Evolutionary conservation across 1,284 basidiomycete genomes (phyloP).

Genomic region (Tremellales sp.): DNA sequence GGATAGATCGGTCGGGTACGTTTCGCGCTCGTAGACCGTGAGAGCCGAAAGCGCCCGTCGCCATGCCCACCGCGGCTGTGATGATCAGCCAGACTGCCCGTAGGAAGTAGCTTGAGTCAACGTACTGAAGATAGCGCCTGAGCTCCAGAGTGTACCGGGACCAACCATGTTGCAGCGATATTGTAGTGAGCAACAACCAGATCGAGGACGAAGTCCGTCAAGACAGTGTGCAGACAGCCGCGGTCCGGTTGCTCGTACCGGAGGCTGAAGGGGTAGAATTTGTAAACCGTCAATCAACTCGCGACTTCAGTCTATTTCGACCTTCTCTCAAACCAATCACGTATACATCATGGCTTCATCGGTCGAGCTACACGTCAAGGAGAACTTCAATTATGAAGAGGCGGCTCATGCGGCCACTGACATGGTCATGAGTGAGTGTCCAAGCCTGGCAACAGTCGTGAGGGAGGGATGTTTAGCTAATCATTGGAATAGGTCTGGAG

Average conservation of each 20-base stretch:
- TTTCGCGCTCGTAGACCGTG: constrained; percentile 41
- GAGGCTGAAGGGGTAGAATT: too few relatives aligned
- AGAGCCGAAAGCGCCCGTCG: constrained; percentile 46
- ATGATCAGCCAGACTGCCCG: too few relatives aligned
- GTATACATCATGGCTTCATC: too few relatives aligned
- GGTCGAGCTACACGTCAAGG: constrained; percentile 26
- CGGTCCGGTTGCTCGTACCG: too few relatives aligned
- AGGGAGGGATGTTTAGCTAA: constrained; percentile 36
- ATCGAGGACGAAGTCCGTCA: too few relatives aligned
- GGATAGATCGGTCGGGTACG: constrained; percentile 32
- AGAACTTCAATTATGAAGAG: constrained; percentile 56
- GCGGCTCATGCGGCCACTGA: constrained; percentile 65
- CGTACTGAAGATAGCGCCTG: constrained; percentile 38
- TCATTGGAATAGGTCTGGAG: too few relatives aligned
- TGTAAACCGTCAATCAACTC: too few relatives aligned
- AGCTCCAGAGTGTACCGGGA: constrained; percentile 18
- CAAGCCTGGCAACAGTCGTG: neutral
- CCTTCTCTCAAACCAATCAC: too few relatives aligned
- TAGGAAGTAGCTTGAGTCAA: too few relatives aligned
- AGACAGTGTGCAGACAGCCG: too few relatives aligned
- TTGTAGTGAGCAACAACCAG: too few relatives aligned
- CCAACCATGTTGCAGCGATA: constrained; percentile 15
- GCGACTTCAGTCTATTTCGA: too few relatives aligned
- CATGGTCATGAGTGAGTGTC: constrained; percentile 63
- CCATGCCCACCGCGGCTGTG: constrained; percentile 44